These are phyloP conservation scores for Colletotrichum destructivum DNA, from an alignment of 2,329 filamentous ascomycete species.

Conservation along the genomic window DNA sequence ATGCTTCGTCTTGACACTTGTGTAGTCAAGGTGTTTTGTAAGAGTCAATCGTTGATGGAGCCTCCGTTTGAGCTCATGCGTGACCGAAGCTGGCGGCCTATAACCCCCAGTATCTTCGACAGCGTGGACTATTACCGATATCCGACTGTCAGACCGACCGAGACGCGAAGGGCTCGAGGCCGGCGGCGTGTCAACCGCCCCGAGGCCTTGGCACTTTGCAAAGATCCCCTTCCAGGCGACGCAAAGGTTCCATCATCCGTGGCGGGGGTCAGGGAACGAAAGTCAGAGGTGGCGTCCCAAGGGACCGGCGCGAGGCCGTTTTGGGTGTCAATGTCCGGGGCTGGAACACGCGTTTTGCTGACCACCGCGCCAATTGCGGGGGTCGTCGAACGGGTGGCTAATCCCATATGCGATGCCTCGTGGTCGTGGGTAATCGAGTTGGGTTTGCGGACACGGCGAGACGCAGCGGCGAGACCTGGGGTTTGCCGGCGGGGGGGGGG, in stretches of 20 bases:
- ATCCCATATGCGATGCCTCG: background rate
- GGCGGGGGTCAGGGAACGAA: background rate
- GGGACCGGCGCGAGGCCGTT: conserved; percentile 15
- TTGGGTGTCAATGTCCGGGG: conserved; percentile 30
- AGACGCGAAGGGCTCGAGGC: background rate
- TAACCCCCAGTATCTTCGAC: too few species aligned
- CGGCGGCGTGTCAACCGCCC: background rate
- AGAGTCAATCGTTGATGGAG: too few species aligned
- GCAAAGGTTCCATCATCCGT: conserved; percentile 24
- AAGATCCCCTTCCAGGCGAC: conserved; percentile 19
- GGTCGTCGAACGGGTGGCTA: background rate
- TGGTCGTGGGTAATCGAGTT: background rate
- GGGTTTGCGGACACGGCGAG: background rate
- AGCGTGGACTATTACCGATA: background rate
- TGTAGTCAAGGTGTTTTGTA: too few species aligned
- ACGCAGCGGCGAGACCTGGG: background rate
- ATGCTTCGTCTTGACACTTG: too few species aligned
- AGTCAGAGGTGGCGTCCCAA: background rate
- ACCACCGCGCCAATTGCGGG: background rate
- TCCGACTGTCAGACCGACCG: background rate
- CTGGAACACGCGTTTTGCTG: conserved; percentile 14
- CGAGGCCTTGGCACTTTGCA: conserved; percentile 15
- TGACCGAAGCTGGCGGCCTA: too few species aligned
- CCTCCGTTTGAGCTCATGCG: too few species aligned
- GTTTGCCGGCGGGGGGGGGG: background rate